Evolutionary conservation across 2,329 filamentous ascomycete species (phyloP).

Genomic region (Alternaria triticimaculans): DNA sequence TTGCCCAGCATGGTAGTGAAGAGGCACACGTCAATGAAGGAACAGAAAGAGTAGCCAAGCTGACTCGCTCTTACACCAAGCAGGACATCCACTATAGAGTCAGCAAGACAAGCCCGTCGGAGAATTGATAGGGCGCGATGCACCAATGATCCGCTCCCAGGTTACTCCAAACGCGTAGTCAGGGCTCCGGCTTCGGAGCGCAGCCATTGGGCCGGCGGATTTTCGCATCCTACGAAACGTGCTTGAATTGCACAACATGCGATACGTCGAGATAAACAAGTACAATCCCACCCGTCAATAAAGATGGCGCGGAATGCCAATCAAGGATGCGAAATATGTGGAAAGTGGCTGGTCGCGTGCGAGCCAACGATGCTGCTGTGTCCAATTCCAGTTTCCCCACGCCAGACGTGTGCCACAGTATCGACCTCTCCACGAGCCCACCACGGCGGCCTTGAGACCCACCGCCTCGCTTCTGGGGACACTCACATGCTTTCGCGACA

Average conservation of each 20-base stretch:
- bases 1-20: constrained; percentile 10
- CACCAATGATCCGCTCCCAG: constrained; percentile 15
- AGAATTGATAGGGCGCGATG: constrained; percentile 24
- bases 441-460: constrained; percentile 19
- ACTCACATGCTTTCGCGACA: constrained; percentile 34
- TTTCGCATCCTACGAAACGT: constrained; percentile 19
- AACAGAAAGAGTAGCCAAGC: constrained; percentile 4
- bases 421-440: constrained; percentile 26
- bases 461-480: constrained; percentile 23
- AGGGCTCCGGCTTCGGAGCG: constrained; percentile 39
- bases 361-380: constrained; percentile 7
- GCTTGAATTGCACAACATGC: constrained; percentile 25
- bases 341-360: constrained; percentile 13
- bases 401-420: constrained; percentile 10
- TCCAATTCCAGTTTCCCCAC: constrained; percentile 27
- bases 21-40: constrained; percentile 2
- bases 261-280: constrained; percentile 28
- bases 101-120: constrained; percentile 3
- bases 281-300: constrained; percentile 16
- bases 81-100: background rate
- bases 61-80: constrained; percentile 4
- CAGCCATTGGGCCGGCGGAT: constrained; percentile 27
- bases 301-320: background rate
- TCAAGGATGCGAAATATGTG: constrained; percentile 1
- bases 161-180: constrained; percentile 33